phyloP scores from a whole-genome alignment of 306 rosid species.

The Spatholobus suberectus region DNA sequence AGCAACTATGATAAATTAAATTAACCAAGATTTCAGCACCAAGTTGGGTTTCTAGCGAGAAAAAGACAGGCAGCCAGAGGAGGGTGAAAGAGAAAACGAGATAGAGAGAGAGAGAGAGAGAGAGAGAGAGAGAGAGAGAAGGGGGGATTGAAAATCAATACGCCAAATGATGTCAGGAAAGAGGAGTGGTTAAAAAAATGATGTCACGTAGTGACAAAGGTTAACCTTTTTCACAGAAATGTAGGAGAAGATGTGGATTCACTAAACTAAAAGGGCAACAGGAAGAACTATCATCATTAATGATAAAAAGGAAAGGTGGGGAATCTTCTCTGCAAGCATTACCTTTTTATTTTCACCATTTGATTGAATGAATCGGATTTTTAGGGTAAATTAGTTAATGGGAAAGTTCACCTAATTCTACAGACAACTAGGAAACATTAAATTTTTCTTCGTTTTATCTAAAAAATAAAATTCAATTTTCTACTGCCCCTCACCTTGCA shows the following conservation, averaged over 20 bases:
- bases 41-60: slow-evolving; percentile 45
- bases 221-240: slow-evolving; percentile 94
- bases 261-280: slow-evolving; percentile 66
- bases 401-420: slow-evolving; percentile 53
- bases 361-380: slow-evolving; percentile 49
- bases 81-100: not conserved
- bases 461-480: not conserved
- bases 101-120: not conserved
- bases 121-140: slow-evolving; percentile 39
- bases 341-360: slow-evolving; percentile 45
- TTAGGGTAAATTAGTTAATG: slow-evolving; percentile 9
- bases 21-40: slow-evolving; percentile 57
- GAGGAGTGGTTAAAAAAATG: slow-evolving; percentile 67
- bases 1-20: slow-evolving; percentile 35
- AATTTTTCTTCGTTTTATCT: slow-evolving; percentile 5
- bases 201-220: slow-evolving; percentile 82
- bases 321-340: slow-evolving; percentile 83
- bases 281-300: slow-evolving; percentile 82
- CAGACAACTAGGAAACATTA: slow-evolving; percentile 51
- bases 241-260: slow-evolving; percentile 85
- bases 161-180: slow-evolving; percentile 52
- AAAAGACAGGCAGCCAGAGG: slow-evolving; percentile 44
- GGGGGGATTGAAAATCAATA: slow-evolving; percentile 25
- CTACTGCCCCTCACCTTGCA: slow-evolving; percentile 52
- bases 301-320: slow-evolving; percentile 68